phyloP scores from a whole-genome alignment of 2,329 filamentous ascomycete species.

The Fusarium citri region DNA sequence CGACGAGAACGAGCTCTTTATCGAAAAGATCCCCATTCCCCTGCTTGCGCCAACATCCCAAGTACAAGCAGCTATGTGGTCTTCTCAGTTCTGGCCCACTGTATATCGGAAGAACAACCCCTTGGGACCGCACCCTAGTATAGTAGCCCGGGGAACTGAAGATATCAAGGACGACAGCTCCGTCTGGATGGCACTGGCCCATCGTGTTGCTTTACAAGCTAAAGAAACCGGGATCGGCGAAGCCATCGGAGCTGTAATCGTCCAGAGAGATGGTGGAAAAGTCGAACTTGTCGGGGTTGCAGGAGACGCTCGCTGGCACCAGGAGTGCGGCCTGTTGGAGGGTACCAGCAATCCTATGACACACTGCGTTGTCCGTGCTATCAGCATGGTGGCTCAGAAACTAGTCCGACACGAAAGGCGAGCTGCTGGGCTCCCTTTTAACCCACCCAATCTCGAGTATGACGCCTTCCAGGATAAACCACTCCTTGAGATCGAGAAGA shows the following conservation, averaged over 20 bases:
- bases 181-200: slow-evolving; percentile 76
- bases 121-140: slow-evolving; percentile 83
- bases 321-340: slow-evolving; percentile 59
- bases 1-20: slow-evolving; percentile 64
- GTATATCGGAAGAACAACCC: slow-evolving; percentile 90
- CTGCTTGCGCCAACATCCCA: slow-evolving; percentile 79
- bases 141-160: slow-evolving; percentile 75
- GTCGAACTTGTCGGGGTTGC: slow-evolving; percentile 76
- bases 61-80: slow-evolving; percentile 80
- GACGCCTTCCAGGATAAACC: slow-evolving; percentile 77
- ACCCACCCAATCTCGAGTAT: slow-evolving; percentile 60
- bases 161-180: slow-evolving; percentile 74
- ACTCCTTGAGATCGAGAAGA: slow-evolving; percentile 73
- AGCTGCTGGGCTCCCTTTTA: slow-evolving; percentile 50
- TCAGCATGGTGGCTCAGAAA: slow-evolving; percentile 83
- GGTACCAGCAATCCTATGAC: slow-evolving; percentile 78
- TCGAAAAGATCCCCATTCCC: slow-evolving; percentile 76
- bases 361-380: slow-evolving; percentile 81
- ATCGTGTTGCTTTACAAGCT: slow-evolving; percentile 70
- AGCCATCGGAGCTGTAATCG: slow-evolving; percentile 78
- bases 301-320: slow-evolving; percentile 78
- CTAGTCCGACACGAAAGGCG: slow-evolving; percentile 67
- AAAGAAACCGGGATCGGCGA: slow-evolving; percentile 71
- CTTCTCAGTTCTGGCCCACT: slow-evolving; percentile 82
- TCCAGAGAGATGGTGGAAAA: slow-evolving; percentile 69